Evolutionary conservation across 139 green algal species (phyloP).

Genomic region (Eudorina sp.): DNA sequence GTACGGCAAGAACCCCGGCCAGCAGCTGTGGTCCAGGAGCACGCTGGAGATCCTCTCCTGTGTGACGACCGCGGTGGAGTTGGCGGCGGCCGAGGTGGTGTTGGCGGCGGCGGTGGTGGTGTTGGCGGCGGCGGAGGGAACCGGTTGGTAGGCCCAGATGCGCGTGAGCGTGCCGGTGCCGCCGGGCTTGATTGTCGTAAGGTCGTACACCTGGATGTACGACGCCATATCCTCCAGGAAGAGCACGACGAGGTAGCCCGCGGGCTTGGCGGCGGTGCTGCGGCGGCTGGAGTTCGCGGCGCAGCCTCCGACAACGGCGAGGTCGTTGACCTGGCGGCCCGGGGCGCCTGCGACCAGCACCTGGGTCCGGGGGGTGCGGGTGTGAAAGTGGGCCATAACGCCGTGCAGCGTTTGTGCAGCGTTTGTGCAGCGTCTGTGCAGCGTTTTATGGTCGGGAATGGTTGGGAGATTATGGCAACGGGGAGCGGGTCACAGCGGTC

Average conservation of each 20-base stretch:
- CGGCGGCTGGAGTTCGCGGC: neutral
- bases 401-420: too few species aligned
- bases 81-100: too few species aligned
- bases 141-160: constrained; percentile 16
- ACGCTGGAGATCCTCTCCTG: neutral
- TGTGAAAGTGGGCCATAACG: too few species aligned
- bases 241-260: constrained; percentile 14
- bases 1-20: constrained; percentile 23
- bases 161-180: neutral
- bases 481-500: too few species aligned
- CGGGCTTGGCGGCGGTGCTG: neutral
- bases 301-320: neutral
- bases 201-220: constrained; percentile 23
- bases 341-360: constrained; percentile 14
- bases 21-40: constrained; percentile 7
- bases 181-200: neutral
- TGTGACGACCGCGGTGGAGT: too few species aligned
- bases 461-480: too few species aligned
- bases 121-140: too few species aligned
- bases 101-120: too few species aligned
- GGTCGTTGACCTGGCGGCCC: neutral
- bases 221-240: constrained; percentile 29
- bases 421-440: too few species aligned
- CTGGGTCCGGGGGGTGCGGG: too few species aligned
- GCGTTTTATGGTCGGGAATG: too few species aligned